Evolutionary conservation across 345 rosid species (phyloP).

Genomic region (Kandelia obovata): DNA sequence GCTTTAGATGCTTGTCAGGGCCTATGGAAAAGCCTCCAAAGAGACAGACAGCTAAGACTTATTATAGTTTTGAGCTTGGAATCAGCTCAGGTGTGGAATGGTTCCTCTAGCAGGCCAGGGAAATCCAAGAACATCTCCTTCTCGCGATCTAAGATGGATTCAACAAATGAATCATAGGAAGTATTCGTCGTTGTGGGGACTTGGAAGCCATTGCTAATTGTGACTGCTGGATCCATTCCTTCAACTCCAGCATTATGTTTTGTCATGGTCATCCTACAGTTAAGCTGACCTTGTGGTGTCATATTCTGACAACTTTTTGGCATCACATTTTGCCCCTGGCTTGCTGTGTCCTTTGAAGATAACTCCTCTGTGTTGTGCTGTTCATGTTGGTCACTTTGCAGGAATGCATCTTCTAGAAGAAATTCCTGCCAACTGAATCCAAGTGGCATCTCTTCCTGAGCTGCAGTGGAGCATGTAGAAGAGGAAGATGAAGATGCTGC

Average conservation of each 20-base stretch:
- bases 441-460: slow-evolving; percentile 33
- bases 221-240: slow-evolving; percentile 16
- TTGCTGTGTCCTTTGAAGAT: slow-evolving; percentile 27
- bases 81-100: slow-evolving; percentile 30
- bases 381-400: slow-evolving; percentile 27
- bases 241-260: slow-evolving; percentile 12
- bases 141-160: slow-evolving; percentile 57
- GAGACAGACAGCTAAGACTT: neutral
- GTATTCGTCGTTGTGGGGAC: slow-evolving; percentile 20
- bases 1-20: neutral
- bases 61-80: neutral
- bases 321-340: slow-evolving; percentile 1
- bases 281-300: slow-evolving; percentile 3
- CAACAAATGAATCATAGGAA: slow-evolving; percentile 48
- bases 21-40: neutral
- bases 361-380: slow-evolving; percentile 22
- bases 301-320: neutral
- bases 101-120: slow-evolving; percentile 60
- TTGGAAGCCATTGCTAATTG: slow-evolving; percentile 14
- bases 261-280: neutral
- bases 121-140: slow-evolving; percentile 63
- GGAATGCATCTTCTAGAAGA: slow-evolving; percentile 57
- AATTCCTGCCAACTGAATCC: slow-evolving; percentile 77
- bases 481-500: slow-evolving; percentile 35
- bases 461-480: slow-evolving; percentile 56